These are phyloP conservation scores for Debaryomycetaceae sp. DNA, from an alignment of 1,139 yeast genomes.

Conservation along the genomic window DNA sequence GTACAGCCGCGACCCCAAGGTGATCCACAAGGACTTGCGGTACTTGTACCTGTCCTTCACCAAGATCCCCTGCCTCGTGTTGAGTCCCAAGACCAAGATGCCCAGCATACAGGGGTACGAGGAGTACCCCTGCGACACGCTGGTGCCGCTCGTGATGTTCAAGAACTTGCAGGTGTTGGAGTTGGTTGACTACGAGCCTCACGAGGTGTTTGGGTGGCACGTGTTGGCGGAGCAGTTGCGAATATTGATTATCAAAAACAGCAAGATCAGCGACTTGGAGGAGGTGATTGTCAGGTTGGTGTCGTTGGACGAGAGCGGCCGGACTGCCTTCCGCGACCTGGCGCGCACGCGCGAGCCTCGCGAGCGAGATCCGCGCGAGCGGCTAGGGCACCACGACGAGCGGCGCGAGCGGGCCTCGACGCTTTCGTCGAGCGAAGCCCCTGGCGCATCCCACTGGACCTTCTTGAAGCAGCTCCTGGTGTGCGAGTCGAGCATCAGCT, in stretches of 20 bases:
- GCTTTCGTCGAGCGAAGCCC: too few species aligned
- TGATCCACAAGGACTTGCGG: slow-evolving; percentile 44
- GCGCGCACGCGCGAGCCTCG: too few species aligned
- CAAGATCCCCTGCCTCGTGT: slow-evolving; percentile 57
- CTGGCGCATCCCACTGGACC: too few species aligned
- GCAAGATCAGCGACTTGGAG: slow-evolving; percentile 46
- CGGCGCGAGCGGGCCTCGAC: too few species aligned
- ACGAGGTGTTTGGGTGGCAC: slow-evolving; percentile 66
- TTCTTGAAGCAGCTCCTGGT: slow-evolving; percentile 54
- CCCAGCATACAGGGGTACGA: slow-evolving; percentile 57
- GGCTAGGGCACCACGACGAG: too few species aligned
- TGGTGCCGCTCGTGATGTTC: slow-evolving; percentile 58
- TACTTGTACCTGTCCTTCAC: slow-evolving; percentile 64
- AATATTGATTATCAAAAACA: slow-evolving; percentile 49
- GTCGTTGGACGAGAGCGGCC: slow-evolving; percentile 49
- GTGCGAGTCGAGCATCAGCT: slow-evolving; percentile 49
- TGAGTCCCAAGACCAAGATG: slow-evolving; percentile 57
- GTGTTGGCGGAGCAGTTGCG: slow-evolving; percentile 50
- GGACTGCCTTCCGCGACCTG: slow-evolving; percentile 37
- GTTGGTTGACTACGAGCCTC: slow-evolving; percentile 56
- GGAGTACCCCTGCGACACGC: slow-evolving; percentile 68
- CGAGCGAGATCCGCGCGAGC: too few species aligned
- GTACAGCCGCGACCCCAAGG: slow-evolving; percentile 39
- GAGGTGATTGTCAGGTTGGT: slow-evolving; percentile 51
- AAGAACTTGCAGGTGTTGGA: slow-evolving; percentile 62